phyloP scores from a whole-genome alignment of 176 grass and related monocot species.

The Eragrostis curvula region DNA sequence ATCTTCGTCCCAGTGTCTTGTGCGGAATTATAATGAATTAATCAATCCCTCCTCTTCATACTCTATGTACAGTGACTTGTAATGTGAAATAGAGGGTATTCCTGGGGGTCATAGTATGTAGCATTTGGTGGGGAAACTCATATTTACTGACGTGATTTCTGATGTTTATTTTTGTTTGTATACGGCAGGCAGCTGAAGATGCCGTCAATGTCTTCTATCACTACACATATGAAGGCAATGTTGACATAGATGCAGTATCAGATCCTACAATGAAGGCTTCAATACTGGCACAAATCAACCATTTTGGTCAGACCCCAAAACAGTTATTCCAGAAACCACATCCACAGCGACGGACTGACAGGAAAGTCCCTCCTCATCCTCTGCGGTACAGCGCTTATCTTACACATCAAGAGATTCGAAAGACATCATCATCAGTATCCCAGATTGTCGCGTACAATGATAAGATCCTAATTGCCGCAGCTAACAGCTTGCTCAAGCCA shows the following conservation, averaged over 20 bases:
- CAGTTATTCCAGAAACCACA: conserved; percentile 94
- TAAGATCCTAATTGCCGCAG: conserved; percentile 68
- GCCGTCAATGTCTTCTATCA: conserved; percentile 99
- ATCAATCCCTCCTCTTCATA: neutral
- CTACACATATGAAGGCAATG: conserved; percentile 99
- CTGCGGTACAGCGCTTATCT: conserved; percentile 77
- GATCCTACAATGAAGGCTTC: conserved; percentile 99
- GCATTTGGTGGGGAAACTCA: neutral
- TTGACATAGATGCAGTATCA: conserved; percentile 94
- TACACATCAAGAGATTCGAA: conserved; percentile 83
- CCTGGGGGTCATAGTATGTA: conserved; percentile 24
- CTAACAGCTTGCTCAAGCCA: conserved; percentile 88
- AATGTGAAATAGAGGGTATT: conserved; percentile 24
- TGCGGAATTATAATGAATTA: neutral
- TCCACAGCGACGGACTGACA: conserved; percentile 81
- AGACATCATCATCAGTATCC: conserved; percentile 71
- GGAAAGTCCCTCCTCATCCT: conserved; percentile 83
- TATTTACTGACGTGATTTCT: conserved; percentile 36
- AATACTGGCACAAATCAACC: conserved; percentile 98
- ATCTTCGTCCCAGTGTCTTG: neutral
- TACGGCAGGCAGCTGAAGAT: conserved; percentile 90
- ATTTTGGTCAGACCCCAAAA: conserved; percentile 99
- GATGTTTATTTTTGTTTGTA: conserved; percentile 43
- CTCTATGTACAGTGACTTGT: conserved; percentile 6
- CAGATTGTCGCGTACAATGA: conserved; percentile 97